Conservation (phyloP, 2,329 filamentous ascomycete genomes). For the Phoma sp. region DNA sequence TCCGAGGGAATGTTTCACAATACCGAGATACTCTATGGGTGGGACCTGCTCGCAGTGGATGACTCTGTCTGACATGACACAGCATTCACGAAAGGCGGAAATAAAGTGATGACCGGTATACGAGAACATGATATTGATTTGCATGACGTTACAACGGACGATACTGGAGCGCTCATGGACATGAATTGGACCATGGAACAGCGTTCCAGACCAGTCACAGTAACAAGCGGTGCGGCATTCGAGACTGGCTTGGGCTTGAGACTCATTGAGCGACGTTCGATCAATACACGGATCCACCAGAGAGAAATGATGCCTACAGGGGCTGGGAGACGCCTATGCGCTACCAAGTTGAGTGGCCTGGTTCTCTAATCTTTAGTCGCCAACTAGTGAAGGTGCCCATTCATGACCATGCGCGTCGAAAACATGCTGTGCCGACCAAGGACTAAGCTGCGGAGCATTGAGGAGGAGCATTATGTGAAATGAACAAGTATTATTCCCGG, state of each 20-base stretch:
- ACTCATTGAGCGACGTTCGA: no score
- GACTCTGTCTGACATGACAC: conserved; percentile 57
- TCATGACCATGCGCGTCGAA: neutral
- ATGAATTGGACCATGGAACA: no score
- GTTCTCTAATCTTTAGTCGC: neutral
- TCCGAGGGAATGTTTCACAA: conserved; percentile 13
- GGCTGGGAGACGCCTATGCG: no score
- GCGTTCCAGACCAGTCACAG: no score
- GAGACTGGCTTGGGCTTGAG: no score
- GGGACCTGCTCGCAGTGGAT: conserved; percentile 63
- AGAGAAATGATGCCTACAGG: no score
- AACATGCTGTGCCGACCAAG: neutral
- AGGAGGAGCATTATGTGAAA: neutral
- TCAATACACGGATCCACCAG: no score
- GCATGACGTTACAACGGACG: conserved; percentile 30
- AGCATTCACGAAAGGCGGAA: neutral
- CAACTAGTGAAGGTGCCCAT: neutral
- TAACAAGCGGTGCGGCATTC: no score
- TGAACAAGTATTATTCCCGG: neutral
- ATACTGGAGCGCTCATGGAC: conserved; percentile 37
- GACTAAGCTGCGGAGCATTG: neutral
- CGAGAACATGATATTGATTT: conserved; percentile 4
- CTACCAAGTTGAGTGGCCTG: no score
- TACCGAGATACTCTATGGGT: conserved; percentile 59
- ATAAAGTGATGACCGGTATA: neutral